phyloP scores from a whole-genome alignment of 2,329 filamentous ascomycete species.

The Sarocladium kiliense region DNA sequence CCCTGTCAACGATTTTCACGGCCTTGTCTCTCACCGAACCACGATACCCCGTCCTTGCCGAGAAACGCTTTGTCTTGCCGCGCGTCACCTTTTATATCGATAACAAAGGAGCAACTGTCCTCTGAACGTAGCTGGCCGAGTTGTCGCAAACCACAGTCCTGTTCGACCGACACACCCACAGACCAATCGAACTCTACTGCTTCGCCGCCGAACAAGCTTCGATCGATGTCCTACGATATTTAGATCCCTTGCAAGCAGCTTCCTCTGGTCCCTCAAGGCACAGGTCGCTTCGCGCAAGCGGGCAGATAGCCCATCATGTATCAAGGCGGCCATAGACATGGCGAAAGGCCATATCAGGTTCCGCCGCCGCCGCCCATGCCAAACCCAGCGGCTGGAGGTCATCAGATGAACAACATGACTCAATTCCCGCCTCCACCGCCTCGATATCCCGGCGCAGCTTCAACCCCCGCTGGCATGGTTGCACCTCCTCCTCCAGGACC shows the following conservation, averaged over 20 bases:
- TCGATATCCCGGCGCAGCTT: constrained; percentile 42
- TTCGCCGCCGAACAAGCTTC: too few species aligned
- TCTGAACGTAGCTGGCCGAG: too few species aligned
- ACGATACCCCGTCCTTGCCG: not conserved
- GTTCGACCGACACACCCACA: too few species aligned
- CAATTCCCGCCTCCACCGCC: constrained; percentile 51
- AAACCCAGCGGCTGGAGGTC: constrained; percentile 35
- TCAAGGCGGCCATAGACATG: constrained; percentile 46
- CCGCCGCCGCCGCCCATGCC: constrained; percentile 54
- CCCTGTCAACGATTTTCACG: not conserved
- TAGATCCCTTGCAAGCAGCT: not conserved
- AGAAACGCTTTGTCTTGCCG: too few species aligned
- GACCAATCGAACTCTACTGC: too few species aligned
- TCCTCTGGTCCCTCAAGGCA: not conserved
- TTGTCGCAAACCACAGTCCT: too few species aligned
- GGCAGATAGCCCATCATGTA: constrained; percentile 42
- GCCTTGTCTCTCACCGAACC: not conserved
- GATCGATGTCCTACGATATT: not conserved
- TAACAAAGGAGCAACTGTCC: too few species aligned
- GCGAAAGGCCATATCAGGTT: constrained; percentile 49
- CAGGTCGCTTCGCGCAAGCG: constrained; percentile 14
- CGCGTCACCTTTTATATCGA: too few species aligned
- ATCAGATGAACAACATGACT: constrained; percentile 41
- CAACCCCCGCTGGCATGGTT: constrained; percentile 29
- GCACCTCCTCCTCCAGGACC: constrained; percentile 52